These are phyloP conservation scores for Leccinum broughii DNA, from an alignment of 768 basidiomycete species.

Conservation along the genomic window DNA sequence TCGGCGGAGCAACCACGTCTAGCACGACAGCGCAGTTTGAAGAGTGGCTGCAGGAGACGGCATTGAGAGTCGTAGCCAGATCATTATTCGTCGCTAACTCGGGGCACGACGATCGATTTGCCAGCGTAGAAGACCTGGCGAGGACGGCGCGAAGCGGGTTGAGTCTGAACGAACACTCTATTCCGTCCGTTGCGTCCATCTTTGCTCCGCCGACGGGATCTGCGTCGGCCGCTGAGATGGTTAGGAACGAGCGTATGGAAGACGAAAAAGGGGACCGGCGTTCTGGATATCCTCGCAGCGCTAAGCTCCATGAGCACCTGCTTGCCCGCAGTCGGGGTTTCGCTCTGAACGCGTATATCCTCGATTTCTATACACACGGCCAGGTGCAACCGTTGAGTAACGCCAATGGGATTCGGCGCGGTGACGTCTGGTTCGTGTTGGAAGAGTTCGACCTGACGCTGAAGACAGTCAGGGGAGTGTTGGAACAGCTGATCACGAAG, in stretches of 20 bases:
- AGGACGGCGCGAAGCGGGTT: constrained; percentile 53
- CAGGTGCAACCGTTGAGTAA: constrained; percentile 46
- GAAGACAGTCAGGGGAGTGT: constrained; percentile 45
- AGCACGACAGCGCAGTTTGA: constrained; percentile 31
- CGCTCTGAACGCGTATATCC: constrained; percentile 61
- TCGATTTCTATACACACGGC: constrained; percentile 71
- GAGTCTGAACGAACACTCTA: constrained; percentile 56
- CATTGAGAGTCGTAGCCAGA: constrained; percentile 43
- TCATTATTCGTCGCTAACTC: constrained; percentile 70
- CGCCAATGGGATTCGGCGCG: constrained; percentile 59
- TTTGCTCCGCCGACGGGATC: constrained; percentile 26
- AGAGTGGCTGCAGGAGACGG: constrained; percentile 38
- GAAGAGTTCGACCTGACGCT: constrained; percentile 58
- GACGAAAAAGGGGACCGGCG: not conserved
- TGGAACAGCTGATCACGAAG: constrained; percentile 47
- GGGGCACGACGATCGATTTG: constrained; percentile 59
- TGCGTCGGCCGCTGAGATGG: not conserved
- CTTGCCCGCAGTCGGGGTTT: constrained; percentile 8
- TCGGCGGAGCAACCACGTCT: constrained; percentile 19
- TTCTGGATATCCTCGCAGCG: not conserved
- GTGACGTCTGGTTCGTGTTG: constrained; percentile 65
- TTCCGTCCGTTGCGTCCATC: constrained; percentile 52
- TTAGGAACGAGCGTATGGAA: not conserved
- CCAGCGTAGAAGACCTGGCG: constrained; percentile 50
- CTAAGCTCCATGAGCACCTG: not conserved